A percentile compares a stretch with the other conserved stretches of the same genome.
Conservation (phyloP, 441 rosid species). For the Jatropha podagrica region DNA sequence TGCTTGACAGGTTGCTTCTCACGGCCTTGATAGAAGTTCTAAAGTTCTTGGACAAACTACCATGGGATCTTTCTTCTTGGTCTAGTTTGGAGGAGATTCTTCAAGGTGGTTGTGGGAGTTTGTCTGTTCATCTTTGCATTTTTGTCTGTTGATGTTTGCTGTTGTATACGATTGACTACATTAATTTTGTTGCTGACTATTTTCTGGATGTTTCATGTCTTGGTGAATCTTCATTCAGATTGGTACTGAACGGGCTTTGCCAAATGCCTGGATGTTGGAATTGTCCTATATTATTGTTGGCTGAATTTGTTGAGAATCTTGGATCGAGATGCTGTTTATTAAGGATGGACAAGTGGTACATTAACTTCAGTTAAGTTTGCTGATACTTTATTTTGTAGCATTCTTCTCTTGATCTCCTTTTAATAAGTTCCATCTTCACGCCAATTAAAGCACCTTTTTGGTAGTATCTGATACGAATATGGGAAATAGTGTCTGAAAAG, state of each 20-base stretch:
- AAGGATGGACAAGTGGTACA: conserved; percentile 24
- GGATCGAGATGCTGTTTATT: conserved; percentile 13
- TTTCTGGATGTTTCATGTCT: conserved; percentile 1
- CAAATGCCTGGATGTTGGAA: conserved; percentile 21
- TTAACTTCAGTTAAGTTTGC: conserved; percentile 27
- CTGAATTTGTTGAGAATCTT: conserved; percentile 19
- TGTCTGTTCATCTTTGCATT: background rate
- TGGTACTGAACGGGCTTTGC: conserved; percentile 13
- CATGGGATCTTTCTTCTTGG: conserved; percentile 48
- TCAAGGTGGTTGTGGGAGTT: background rate
- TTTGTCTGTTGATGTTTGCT: background rate
- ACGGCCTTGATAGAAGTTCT: conserved; percentile 84
- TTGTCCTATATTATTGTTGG: conserved; percentile 5
- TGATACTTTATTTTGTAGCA: background rate
- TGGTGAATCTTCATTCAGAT: conserved; percentile 9
- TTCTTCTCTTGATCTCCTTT: background rate
- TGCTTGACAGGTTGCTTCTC: conserved; percentile 77
- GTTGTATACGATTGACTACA: background rate
- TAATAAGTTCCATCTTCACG: background rate
- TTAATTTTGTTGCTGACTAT: background rate
- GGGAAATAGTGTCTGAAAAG: background rate
- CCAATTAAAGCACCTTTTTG: background rate
- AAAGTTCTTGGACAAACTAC: conserved; percentile 79
- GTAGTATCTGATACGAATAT: background rate
- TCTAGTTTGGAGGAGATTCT: conserved; percentile 31